Base-by-base conservation (phyloP, 306 rosid species). In the Astragalus membranaceus region DNA sequence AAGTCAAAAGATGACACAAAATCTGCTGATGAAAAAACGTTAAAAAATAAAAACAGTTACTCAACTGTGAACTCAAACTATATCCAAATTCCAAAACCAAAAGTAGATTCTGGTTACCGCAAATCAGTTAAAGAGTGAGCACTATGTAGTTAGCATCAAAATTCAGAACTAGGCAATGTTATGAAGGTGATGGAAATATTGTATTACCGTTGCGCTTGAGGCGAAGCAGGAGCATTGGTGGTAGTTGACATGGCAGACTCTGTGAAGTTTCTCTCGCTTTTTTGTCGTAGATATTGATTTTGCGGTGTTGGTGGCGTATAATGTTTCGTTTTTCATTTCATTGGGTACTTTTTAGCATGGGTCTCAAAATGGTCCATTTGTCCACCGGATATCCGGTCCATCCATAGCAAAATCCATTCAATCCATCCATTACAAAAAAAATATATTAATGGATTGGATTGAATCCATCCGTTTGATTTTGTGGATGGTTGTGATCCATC, bases 141-240 rank as follows among this genome's bases (percentile, higher is more conserved):
- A 20, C 23, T 20, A 20, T 20, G 23, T 13, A 57, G 29, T 16
- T 59, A 30, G 2, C 35, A 66, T 61, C 5, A 14, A 47, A 60
- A 65, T 2, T 3, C 10, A 16, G 8, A 47, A 13, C 13, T 20
- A 20, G 46, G 32, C 32, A 47, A 23, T 11, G 16, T 15, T 7
- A 7, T 62, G 35, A 32, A 20, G 3, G 37, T 42, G 5, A 42
- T 5, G 11, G 14, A 37, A 26, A 32, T 16, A 30, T 37, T 50
- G 1, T 53, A 0, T 62, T 72, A 80, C 92, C 87, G 82, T 50
- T 55, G 82, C 6, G 64, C 3, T 32, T 78, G 70, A 74, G 56
- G 11, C 41, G 48, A 5, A 13, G 49, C 1, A 13, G 10, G 70
- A 53, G 49, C 65, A 41, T 51, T 14, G 30, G 16, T 69, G 44